Evolutionary conservation across 2,329 filamentous ascomycete genomes (phyloP), one percentile per base, ranked within the genome.

Genomic region (Penicillium glabrum): DNA sequence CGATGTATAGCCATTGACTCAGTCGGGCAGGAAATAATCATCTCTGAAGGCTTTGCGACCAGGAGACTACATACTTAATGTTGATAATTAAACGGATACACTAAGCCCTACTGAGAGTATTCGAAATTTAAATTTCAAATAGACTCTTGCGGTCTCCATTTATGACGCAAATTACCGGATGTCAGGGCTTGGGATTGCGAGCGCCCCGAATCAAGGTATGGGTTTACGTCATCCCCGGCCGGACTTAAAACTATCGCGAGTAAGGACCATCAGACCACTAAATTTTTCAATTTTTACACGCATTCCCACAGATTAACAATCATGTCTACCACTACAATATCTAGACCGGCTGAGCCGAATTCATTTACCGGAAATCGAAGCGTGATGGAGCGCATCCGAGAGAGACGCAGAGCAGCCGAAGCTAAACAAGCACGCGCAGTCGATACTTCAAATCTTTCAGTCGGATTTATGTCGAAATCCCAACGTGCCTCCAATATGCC

Each of bases 401-500:
- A 48, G 27, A 29, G 46, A 48, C 46, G 46, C 19, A n/a, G 27
- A 48, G 46, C 46, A 14, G 9, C 27, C n/a, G 46, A 48, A 31
- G 46, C 27, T 10, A 29, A 19, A 29, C 27, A 33, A 48, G 10
- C 46, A 1, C 46, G 21, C 3, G 9, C 3, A 2, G 19, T 41
- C 39, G 39, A 41, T 11, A 41, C 39, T 41, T 41, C 35, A 43
- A 24, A 41, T 24, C 49, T 37, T 41, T 43, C 49, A 10, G 37
- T 51, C n/a, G 49, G 49, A 5, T 51, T 51, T 8, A 51, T 51
- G 49, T 41, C 33, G 16, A 39, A 51, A 51, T 51, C 33, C 4
- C 24, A n/a, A 44, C 21, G n/a, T 13, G 21, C 49, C 8, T 29
- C 51, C 13, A 44, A 51, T 27, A 53, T 56, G 50, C 27, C 53